Conservation (phyloP, 192 early-diverging fungal genomes). For the Gigaspora rosea region DNA sequence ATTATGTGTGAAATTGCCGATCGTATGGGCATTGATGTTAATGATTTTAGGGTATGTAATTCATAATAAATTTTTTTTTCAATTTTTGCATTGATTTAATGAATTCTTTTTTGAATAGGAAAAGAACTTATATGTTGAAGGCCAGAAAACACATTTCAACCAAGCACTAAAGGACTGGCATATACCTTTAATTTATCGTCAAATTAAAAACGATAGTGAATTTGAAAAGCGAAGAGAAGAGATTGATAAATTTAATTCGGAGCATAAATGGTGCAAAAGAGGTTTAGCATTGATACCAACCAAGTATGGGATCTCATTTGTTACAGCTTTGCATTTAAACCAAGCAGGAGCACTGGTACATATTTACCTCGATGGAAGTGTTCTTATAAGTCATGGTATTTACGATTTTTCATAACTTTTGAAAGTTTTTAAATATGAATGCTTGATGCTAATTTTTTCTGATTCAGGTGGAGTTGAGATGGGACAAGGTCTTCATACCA, state of each 20-base stretch:
- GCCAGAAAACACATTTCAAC: constrained; percentile 71
- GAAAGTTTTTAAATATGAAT: background rate
- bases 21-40: constrained; percentile 58
- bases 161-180: constrained; percentile 72
- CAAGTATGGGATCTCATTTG: constrained; percentile 84
- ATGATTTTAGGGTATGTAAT: constrained; percentile 52
- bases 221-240: constrained; percentile 55
- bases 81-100: background rate
- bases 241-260: constrained; percentile 68
- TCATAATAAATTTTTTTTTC: background rate
- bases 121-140: constrained; percentile 71
- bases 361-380: constrained; percentile 82
- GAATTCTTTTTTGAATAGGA: constrained; percentile 23
- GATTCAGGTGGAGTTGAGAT: constrained; percentile 72
- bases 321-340: constrained; percentile 72
- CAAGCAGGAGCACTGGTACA: constrained; percentile 85
- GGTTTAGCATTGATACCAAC: constrained; percentile 80
- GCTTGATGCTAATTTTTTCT: background rate
- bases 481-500: constrained; percentile 91
- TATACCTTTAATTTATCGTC: constrained; percentile 67
- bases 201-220: constrained; percentile 58
- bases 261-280: constrained; percentile 74
- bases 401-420: background rate
- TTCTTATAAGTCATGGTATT: constrained; percentile 74
- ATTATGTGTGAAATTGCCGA: constrained; percentile 81